Conservation (phyloP, 2,329 filamentous ascomycete genomes). For the Allantophomopsis lycopodina region DNA sequence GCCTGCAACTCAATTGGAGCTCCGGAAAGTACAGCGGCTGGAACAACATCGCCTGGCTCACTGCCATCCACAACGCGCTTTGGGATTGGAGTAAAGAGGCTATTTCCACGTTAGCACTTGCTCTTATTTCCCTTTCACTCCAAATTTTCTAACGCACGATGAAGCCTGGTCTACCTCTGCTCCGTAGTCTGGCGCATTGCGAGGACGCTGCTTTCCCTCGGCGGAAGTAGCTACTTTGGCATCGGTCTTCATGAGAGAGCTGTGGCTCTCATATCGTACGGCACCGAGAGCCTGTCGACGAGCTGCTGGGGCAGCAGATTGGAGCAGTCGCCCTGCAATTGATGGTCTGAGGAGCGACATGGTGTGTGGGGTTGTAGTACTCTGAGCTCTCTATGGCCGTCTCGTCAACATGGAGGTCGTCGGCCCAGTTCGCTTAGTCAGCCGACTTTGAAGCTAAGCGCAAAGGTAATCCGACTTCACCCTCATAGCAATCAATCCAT, state of each 20-base stretch:
- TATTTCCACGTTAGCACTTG: slow-evolving; percentile 2
- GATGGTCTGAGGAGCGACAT: slow-evolving; percentile 57
- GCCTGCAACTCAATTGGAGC: slow-evolving; percentile 90
- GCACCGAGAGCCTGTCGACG: slow-evolving; percentile 24
- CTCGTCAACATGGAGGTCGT: slow-evolving; percentile 4
- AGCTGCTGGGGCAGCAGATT: slow-evolving; percentile 25
- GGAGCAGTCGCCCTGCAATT: slow-evolving; percentile 36
- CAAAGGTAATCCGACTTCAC: slow-evolving; percentile 4
- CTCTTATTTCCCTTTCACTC: too few relatives aligned
- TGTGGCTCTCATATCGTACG: slow-evolving; percentile 36
- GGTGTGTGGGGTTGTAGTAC: slow-evolving; percentile 11
- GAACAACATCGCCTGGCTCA: slow-evolving; percentile 60
- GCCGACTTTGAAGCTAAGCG: slow-evolving; percentile 2
- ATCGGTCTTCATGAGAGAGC: slow-evolving; percentile 24
- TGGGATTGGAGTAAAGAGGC: slow-evolving; percentile 77
- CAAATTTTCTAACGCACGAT: slow-evolving; percentile 48
- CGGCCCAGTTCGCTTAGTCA: slow-evolving; percentile 8
- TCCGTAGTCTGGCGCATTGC: slow-evolving; percentile 65
- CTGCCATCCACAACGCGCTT: slow-evolving; percentile 84
- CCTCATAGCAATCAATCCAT: slow-evolving; percentile 2
- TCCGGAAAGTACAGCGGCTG: slow-evolving; percentile 79
- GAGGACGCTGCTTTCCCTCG: slow-evolving; percentile 5
- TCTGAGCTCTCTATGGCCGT: neutral
- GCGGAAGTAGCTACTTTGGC: slow-evolving; percentile 30
- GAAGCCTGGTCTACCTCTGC: slow-evolving; percentile 76